Evolutionary conservation across 768 basidiomycete species (phyloP).

Genomic region (Podaxis sp.): DNA sequence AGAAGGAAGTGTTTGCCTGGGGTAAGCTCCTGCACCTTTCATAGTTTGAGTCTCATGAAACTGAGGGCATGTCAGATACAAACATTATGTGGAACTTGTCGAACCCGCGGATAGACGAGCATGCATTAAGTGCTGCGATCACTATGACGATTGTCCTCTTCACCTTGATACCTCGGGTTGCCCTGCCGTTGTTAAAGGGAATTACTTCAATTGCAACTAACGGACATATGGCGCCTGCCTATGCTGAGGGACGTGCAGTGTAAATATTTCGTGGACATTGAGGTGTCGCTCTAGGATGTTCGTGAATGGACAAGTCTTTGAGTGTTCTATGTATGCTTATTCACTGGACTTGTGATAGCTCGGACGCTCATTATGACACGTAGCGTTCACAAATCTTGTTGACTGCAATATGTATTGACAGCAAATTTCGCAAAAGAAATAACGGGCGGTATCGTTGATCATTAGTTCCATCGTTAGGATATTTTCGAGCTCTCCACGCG

Average conservation of each 20-base stretch:
- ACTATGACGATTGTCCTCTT: slow-evolving; percentile 51
- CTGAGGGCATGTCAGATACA: slow-evolving; percentile 33
- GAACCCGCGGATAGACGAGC: slow-evolving; percentile 51
- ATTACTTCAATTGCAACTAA: background rate
- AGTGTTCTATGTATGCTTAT: too few relatives aligned
- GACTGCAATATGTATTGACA: background rate
- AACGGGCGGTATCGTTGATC: background rate
- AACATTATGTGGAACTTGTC: slow-evolving; percentile 58
- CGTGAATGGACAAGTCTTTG: too few relatives aligned
- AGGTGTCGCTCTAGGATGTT: too few relatives aligned
- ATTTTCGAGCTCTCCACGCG: too few relatives aligned
- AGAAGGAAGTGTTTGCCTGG: slow-evolving; percentile 46
- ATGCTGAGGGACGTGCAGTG: too few relatives aligned
- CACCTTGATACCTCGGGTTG: slow-evolving; percentile 51
- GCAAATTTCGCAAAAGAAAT: background rate
- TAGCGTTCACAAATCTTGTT: background rate
- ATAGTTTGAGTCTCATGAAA: slow-evolving; percentile 12
- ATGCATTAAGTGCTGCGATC: slow-evolving; percentile 59
- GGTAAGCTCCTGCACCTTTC: slow-evolving; percentile 29
- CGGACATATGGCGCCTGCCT: background rate
- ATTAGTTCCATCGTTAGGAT: too few relatives aligned
- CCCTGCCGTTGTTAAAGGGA: slow-evolving; percentile 33
- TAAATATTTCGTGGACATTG: too few relatives aligned
- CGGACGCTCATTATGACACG: background rate
- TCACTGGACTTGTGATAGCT: background rate